A percentile compares a stretch with the other conserved stretches of the same genome.
Conservation (phyloP, 2,329 filamentous ascomycete species). For the Pseudocercospora fijiensis region DNA sequence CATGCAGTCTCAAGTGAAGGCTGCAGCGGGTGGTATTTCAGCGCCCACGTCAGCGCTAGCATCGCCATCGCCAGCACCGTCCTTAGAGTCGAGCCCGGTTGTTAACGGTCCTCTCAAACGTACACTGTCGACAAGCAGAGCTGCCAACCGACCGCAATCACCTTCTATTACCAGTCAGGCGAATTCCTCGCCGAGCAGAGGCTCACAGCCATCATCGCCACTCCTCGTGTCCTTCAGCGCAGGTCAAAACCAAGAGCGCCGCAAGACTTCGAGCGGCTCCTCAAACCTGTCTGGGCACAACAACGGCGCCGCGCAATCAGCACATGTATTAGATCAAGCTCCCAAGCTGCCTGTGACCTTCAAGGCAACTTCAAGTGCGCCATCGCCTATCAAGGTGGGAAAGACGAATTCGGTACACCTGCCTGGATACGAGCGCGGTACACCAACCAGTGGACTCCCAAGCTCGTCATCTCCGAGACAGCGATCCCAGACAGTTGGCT, state of each 20-base stretch:
- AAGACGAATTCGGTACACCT: conserved; percentile 51
- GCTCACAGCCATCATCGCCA: conserved; percentile 81
- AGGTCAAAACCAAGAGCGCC: conserved; percentile 74
- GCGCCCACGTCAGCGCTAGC: conserved; percentile 36
- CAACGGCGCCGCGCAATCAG: conserved; percentile 66
- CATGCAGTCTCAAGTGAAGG: conserved; percentile 65
- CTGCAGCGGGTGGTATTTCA: conserved; percentile 44
- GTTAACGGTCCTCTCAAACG: conserved; percentile 77
- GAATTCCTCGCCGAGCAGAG: conserved; percentile 82
- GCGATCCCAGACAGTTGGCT: conserved; percentile 88
- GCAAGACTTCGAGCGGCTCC: conserved; percentile 89
- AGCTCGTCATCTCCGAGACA: conserved; percentile 59
- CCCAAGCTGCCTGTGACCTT: conserved; percentile 58
- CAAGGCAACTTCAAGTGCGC: conserved; percentile 53
- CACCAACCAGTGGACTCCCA: conserved; percentile 34
- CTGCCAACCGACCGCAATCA: conserved; percentile 74
- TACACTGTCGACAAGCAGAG: conserved; percentile 79
- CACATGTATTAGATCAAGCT: conserved; percentile 66
- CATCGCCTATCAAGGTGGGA: conserved; percentile 54
- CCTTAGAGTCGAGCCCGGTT: conserved; percentile 81
- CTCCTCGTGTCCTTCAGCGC: conserved; percentile 96
- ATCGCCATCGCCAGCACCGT: conserved; percentile 63
- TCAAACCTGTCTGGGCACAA: conserved; percentile 81
- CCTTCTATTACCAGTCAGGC: conserved; percentile 76
- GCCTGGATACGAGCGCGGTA: conserved; percentile 46